Percentiles rank a stretch among this genome's conserved stretches.
Evolutionary conservation across 2,329 filamentous ascomycete species (phyloP).

Genomic region (Colletotrichum godetiae): DNA sequence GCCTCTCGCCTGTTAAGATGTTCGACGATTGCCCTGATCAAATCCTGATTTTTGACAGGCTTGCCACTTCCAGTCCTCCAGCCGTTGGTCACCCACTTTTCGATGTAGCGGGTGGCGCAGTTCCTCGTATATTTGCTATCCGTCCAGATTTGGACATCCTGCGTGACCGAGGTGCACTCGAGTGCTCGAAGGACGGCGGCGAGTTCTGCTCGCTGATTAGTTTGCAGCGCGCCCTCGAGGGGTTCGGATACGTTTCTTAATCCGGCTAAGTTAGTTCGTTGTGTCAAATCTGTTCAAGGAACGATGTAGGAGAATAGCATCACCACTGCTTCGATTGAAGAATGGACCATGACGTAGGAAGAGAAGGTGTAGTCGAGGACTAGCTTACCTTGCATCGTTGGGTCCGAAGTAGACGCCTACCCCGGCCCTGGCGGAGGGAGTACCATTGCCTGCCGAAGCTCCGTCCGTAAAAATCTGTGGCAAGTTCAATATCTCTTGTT

Average conservation of each 20-base stretch:
- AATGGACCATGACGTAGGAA: not conserved
- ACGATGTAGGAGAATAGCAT: not conserved
- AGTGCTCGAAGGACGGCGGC: constrained; percentile 88
- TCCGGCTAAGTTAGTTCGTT: constrained; percentile 34
- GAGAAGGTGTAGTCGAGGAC: constrained; percentile 8
- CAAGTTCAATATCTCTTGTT: constrained; percentile 44
- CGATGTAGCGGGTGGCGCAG: constrained; percentile 77
- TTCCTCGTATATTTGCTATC: constrained; percentile 93
- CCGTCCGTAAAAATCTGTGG: constrained; percentile 72
- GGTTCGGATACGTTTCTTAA: constrained; percentile 77
- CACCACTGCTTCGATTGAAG: not conserved
- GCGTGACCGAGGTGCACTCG: constrained; percentile 75
- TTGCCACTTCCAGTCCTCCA: constrained; percentile 77
- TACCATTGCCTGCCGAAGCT: constrained; percentile 69
- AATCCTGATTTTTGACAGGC: constrained; percentile 88
- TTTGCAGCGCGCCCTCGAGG: constrained; percentile 79
- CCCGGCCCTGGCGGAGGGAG: constrained; percentile 64
- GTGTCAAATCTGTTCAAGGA: not conserved
- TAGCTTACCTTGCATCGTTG: constrained; percentile 62
- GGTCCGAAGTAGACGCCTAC: constrained; percentile 73
- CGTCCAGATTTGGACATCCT: constrained; percentile 81
- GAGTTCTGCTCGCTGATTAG: constrained; percentile 96
- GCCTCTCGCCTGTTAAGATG: constrained; percentile 74
- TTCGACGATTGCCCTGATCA: constrained; percentile 69
- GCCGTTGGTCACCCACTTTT: constrained; percentile 77